These are phyloP conservation scores for Hypoxylon sp. DNA, from an alignment of 2,329 filamentous ascomycete species.

Conservation along the genomic window DNA sequence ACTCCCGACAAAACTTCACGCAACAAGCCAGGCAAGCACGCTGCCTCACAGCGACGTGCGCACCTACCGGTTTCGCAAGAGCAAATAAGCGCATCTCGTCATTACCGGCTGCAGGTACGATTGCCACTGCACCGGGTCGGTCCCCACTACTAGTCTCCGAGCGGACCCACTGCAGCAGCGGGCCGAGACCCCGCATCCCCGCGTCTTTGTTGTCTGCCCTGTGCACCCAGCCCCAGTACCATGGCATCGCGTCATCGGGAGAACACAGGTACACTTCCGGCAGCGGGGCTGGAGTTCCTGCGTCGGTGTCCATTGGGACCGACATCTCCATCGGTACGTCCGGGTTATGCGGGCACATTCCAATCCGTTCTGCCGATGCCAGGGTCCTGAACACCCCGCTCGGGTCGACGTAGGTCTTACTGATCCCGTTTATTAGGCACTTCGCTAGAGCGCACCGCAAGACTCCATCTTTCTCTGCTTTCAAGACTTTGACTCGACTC, in stretches of 20 bases:
- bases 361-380: conserved; percentile 26
- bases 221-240: conserved; percentile 24
- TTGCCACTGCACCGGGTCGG: conserved; percentile 9
- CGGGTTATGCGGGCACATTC: conserved; percentile 14
- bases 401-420: neutral
- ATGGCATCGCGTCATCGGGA: conserved; percentile 23
- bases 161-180: neutral
- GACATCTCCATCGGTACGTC: neutral
- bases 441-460: conserved; percentile 9
- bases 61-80: conserved; percentile 27
- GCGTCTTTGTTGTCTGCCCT: conserved; percentile 4
- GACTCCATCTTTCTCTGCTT: neutral
- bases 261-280: conserved; percentile 18
- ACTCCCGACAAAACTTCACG: conserved; percentile 26
- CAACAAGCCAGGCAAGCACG: conserved; percentile 30
- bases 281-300: neutral
- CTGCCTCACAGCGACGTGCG: conserved; percentile 32
- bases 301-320: neutral
- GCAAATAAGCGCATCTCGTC: conserved; percentile 13
- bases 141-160: neutral
- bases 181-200: neutral
- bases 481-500: neutral
- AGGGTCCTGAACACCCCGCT: conserved; percentile 16
- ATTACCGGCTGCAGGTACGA: conserved; percentile 9
- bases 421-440: too few relatives aligned